Conservation (phyloP, 345 rosid species). For the Aquilaria sinensis region DNA sequence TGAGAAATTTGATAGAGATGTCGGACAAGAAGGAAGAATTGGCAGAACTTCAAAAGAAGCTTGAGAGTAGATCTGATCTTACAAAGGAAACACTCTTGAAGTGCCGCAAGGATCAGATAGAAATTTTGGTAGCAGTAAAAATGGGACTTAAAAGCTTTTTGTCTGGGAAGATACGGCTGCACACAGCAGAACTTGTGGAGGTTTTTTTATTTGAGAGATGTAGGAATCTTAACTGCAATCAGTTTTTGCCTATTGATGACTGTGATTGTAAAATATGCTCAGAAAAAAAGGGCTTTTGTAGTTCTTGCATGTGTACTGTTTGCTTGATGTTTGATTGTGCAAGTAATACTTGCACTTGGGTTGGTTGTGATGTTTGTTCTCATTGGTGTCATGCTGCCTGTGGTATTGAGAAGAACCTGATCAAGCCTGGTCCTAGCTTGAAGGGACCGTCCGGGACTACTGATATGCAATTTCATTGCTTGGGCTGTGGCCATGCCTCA, state of each 20-base stretch:
- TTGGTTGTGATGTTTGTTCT: slow-evolving; percentile 88
- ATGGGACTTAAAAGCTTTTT: slow-evolving; percentile 61
- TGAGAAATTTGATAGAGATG: slow-evolving; percentile 40
- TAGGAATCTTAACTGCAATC: slow-evolving; percentile 72
- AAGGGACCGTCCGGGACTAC: slow-evolving; percentile 62
- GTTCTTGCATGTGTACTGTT: slow-evolving; percentile 84
- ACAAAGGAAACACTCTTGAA: slow-evolving; percentile 61
- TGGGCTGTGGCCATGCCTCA: slow-evolving; percentile 68
- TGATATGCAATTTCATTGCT: slow-evolving; percentile 77
- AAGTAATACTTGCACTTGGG: slow-evolving; percentile 91
- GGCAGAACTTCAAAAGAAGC: slow-evolving; percentile 41
- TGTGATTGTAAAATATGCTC: slow-evolving; percentile 89
- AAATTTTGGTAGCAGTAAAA: slow-evolving; percentile 57
- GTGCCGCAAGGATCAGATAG: slow-evolving; percentile 66
- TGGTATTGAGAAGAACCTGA: slow-evolving; percentile 69
- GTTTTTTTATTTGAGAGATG: slow-evolving; percentile 67
- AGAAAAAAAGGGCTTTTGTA: slow-evolving; percentile 69
- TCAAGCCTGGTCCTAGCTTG: slow-evolving; percentile 72
- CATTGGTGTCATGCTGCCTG: slow-evolving; percentile 97
- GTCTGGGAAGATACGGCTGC: slow-evolving; percentile 52
- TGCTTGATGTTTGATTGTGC: slow-evolving; percentile 81
- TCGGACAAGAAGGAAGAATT: slow-evolving; percentile 63
- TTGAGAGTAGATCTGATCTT: slow-evolving; percentile 72
- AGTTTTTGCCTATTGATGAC: slow-evolving; percentile 74
- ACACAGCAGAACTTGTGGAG: slow-evolving; percentile 56